Conservation (phyloP, 805 yeast genomes). For the Pichia cabralensis region DNA sequence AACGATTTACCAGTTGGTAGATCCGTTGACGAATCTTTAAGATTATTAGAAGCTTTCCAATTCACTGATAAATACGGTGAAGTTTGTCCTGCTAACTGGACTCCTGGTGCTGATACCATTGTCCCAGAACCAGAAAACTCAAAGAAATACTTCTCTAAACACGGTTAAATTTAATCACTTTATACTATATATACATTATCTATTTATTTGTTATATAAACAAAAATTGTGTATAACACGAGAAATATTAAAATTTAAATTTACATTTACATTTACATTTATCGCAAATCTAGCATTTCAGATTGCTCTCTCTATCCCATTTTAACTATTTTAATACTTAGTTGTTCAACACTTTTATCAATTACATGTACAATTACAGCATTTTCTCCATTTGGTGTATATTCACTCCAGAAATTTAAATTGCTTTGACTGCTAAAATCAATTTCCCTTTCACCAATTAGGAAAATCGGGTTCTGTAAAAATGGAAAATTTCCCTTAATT, state of each 20-base stretch:
- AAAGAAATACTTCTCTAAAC: constrained; percentile 65
- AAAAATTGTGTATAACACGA: not conserved
- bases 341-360: not conserved
- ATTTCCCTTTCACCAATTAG: constrained; percentile 17
- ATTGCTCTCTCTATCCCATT: no score
- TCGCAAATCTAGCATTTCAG: no score
- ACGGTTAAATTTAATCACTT: constrained; percentile 17
- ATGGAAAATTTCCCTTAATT: no score
- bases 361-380: constrained; percentile 1
- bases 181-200: not conserved
- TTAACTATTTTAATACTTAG: no score
- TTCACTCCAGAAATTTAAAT: constrained; percentile 8
- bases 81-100: constrained; percentile 99
- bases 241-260: no score
- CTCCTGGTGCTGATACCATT: constrained; percentile 88
- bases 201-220: not conserved
- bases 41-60: constrained; percentile 98
- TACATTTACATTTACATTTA: no score
- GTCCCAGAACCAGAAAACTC: constrained; percentile 71
- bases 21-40: constrained; percentile 94
- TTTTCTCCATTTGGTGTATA: not conserved
- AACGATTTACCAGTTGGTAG: constrained; percentile 99
- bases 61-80: constrained; percentile 99
- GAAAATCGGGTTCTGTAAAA: constrained; percentile 14
- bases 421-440: no score